Percentiles rank a stretch among this genome's conserved stretches.
These are phyloP conservation scores for Silene coronaria DNA, from an alignment of 179 eudicot genomes.

Conservation along the genomic window DNA sequence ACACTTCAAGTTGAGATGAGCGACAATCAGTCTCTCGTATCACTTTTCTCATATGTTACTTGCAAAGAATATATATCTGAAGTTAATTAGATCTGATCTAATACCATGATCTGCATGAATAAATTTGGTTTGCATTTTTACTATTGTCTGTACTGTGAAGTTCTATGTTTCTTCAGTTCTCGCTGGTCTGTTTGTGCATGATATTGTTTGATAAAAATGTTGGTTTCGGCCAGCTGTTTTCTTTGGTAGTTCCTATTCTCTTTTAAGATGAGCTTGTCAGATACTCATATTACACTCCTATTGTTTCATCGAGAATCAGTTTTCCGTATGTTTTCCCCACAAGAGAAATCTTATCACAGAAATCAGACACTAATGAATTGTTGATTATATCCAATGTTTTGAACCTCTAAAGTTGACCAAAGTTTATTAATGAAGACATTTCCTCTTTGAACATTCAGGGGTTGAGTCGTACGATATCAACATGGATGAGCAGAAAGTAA, in stretches of 20 bases:
- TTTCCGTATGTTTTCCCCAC: neutral
- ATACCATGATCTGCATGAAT: neutral
- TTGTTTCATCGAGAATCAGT: neutral
- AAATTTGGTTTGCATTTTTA: no score
- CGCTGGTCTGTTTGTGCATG: neutral
- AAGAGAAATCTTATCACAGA: no score
- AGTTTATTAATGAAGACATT: neutral
- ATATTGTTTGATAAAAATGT: neutral
- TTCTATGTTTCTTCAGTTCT: neutral
- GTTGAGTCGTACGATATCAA: conserved; percentile 73
- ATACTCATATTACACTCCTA: neutral
- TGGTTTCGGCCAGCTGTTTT: neutral
- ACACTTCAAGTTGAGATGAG: neutral
- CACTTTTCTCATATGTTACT: neutral
- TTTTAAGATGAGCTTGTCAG: neutral
- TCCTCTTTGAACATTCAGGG: conserved; percentile 37
- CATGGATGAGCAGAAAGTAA: conserved; percentile 73
- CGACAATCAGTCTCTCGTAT: neutral
- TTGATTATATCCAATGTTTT: neutral
- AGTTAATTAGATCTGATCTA: neutral
- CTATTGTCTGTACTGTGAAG: no score
- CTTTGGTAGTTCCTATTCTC: no score
- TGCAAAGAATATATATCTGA: neutral
- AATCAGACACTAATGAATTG: neutral
- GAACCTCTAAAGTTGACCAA: no score